A percentile compares a stretch with the other conserved stretches of the same genome.
Conservation (phyloP, 192 early-diverging fungal genomes). For the Coemansia sp. region DNA sequence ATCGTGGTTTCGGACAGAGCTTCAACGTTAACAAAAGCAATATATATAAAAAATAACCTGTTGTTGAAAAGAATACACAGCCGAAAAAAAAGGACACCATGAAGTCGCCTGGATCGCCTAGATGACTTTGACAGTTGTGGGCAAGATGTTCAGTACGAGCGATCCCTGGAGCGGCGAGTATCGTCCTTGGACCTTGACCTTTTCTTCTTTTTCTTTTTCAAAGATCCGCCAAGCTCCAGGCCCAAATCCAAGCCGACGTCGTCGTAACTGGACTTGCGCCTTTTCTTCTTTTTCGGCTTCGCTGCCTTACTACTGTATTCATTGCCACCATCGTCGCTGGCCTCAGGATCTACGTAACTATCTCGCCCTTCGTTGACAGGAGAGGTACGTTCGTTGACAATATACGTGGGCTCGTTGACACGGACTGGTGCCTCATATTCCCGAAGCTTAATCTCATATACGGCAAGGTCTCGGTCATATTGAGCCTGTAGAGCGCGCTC, state of each 20-base stretch:
- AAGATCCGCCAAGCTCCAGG: background rate
- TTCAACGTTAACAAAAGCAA: background rate
- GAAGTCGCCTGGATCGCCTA: background rate
- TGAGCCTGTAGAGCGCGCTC: background rate
- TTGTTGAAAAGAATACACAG: background rate
- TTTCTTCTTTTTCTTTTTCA: conserved; percentile 10
- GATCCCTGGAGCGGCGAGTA: background rate
- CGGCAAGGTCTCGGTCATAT: background rate
- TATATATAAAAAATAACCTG: background rate
- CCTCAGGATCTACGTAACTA: background rate
- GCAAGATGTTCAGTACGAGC: background rate
- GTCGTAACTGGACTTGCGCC: background rate
- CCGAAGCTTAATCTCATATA: background rate
- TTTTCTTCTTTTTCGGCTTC: background rate
- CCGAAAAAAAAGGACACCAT: background rate
- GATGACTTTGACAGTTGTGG: background rate
- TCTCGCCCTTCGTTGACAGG: background rate
- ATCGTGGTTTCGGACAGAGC: background rate
- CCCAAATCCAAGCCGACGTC: background rate
- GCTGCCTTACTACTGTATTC: background rate
- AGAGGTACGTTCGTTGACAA: background rate
- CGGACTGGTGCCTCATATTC: background rate
- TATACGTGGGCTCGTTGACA: background rate
- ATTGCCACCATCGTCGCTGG: background rate
- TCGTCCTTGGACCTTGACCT: background rate